A percentile compares a stretch with the other conserved stretches of the same genome.
phyloP scores from a whole-genome alignment of 1,139 yeast species.

The Blastobotrys serpentis region DNA sequence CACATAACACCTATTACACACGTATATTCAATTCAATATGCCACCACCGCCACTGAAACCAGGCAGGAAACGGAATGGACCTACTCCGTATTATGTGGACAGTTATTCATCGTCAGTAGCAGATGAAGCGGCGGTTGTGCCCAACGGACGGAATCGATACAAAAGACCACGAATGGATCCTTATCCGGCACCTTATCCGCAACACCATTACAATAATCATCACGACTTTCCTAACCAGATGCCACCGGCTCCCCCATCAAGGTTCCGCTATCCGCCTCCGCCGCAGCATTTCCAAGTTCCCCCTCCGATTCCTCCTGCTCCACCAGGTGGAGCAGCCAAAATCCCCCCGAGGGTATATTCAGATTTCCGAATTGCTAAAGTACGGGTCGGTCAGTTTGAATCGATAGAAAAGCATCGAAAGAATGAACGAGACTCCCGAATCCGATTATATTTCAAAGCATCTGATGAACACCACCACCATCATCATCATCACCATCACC shows the following conservation, averaged over 20 bases:
- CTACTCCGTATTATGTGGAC: slow-evolving; percentile 11
- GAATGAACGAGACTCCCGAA: slow-evolving; percentile 25
- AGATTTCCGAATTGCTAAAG: slow-evolving; percentile 27
- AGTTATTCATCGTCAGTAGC: neutral
- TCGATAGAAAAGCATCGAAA: slow-evolving; percentile 18
- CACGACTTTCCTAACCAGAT: slow-evolving; percentile 7
- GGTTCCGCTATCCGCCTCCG: neutral
- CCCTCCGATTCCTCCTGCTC: slow-evolving; percentile 3
- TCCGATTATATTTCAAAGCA: slow-evolving; percentile 22
- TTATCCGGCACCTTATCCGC: slow-evolving; percentile 1
- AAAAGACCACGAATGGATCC: slow-evolving; percentile 2
- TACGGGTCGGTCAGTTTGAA: slow-evolving; percentile 26
- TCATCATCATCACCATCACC: slow-evolving; percentile 7
- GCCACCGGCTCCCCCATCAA: slow-evolving; percentile 8
- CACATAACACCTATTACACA: neutral
- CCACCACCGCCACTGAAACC: neutral
- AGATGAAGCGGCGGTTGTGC: neutral
- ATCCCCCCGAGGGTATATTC: slow-evolving; percentile 20
- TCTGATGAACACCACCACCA: slow-evolving; percentile 15
- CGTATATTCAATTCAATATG: neutral
- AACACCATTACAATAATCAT: slow-evolving; percentile 2
- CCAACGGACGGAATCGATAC: neutral
- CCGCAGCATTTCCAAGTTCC: slow-evolving; percentile 4
- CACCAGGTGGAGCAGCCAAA: neutral
- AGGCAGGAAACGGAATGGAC: slow-evolving; percentile 3